Conservation (phyloP, 1,139 yeast genomes). For the Geotrichum candidum region DNA sequence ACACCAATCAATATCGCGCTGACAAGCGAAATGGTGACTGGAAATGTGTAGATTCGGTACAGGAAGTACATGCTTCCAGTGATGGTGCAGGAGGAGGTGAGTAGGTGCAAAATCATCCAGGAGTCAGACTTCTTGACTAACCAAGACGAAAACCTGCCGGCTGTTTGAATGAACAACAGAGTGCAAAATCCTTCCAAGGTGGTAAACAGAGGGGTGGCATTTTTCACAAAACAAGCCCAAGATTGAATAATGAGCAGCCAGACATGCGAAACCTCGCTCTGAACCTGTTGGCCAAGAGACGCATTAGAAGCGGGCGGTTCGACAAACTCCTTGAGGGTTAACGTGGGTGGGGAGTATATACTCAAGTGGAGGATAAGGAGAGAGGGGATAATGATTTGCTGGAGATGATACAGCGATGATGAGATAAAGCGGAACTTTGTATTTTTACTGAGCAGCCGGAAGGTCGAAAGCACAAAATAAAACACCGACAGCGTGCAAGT, state of each 20-base stretch:
- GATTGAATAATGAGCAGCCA: slow-evolving; percentile 43
- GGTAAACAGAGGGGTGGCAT: slow-evolving; percentile 85
- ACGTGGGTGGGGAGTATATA: slow-evolving; percentile 38
- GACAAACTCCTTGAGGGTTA: slow-evolving; percentile 20
- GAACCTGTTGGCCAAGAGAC: slow-evolving; percentile 7
- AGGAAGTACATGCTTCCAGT: slow-evolving; percentile 73
- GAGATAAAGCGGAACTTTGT: slow-evolving; percentile 49
- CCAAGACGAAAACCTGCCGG: slow-evolving; percentile 79
- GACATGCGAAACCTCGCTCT: slow-evolving; percentile 20
- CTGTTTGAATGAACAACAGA: slow-evolving; percentile 78
- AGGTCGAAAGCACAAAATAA: slow-evolving; percentile 67
- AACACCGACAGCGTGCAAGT: slow-evolving; percentile 67
- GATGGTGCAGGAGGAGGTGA: slow-evolving; percentile 68
- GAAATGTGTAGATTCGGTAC: slow-evolving; percentile 76
- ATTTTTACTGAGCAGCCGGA: slow-evolving; percentile 51
- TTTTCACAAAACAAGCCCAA: slow-evolving; percentile 67
- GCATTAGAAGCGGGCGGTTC: slow-evolving; percentile 7
- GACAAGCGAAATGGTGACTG: slow-evolving; percentile 55
- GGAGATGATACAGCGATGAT: slow-evolving; percentile 67
- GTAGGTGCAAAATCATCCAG: slow-evolving; percentile 72
- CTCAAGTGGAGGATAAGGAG: slow-evolving; percentile 68
- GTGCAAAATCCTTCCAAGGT: slow-evolving; percentile 90
- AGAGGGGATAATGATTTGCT: slow-evolving; percentile 79
- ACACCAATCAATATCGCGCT: slow-evolving; percentile 85
- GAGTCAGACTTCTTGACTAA: slow-evolving; percentile 62